phyloP scores from a whole-genome alignment of 352 stramenopile species.

The Phytopythium mirpurense region DNA sequence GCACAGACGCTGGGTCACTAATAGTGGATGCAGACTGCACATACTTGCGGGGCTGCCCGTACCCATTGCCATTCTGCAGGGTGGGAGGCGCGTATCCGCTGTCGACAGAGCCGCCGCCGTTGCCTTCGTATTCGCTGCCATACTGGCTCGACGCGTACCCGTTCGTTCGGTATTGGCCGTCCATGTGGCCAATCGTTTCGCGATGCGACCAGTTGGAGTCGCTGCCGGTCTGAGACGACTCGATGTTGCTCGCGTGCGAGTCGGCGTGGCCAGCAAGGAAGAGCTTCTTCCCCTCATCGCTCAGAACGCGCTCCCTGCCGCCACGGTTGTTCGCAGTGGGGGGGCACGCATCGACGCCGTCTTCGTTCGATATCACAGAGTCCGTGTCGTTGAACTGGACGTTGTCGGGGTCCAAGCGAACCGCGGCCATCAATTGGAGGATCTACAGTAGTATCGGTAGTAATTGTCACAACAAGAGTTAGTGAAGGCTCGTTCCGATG shows the following conservation, averaged over 20 bases:
- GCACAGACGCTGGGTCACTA: constrained; percentile 17
- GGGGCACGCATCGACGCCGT: constrained; percentile 47
- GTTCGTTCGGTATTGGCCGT: constrained; percentile 33
- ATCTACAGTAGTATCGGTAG: constrained; percentile 30
- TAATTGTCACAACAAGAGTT: neutral
- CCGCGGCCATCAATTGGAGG: constrained; percentile 73
- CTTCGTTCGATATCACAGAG: constrained; percentile 34
- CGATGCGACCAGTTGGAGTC: constrained; percentile 20
- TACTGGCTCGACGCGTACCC: constrained; percentile 45
- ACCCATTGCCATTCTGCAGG: constrained; percentile 17
- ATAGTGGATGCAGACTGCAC: constrained; percentile 17
- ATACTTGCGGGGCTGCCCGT: constrained; percentile 14
- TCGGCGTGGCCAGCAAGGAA: constrained; percentile 56
- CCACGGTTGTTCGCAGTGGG: constrained; percentile 66
- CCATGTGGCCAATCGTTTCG: constrained; percentile 26
- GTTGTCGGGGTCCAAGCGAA: constrained; percentile 74
- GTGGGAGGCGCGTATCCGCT: constrained; percentile 42
- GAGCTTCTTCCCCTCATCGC: constrained; percentile 81
- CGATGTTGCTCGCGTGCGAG: constrained; percentile 13
- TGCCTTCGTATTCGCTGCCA: constrained; percentile 47
- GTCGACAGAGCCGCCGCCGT: constrained; percentile 49
- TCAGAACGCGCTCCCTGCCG: constrained; percentile 65
- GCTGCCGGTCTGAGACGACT: constrained; percentile 24
- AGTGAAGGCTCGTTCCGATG: neutral
- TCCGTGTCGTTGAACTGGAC: constrained; percentile 68